phyloP scores from a whole-genome alignment of 768 basidiomycete genomes.

The Russula olivacea region DNA sequence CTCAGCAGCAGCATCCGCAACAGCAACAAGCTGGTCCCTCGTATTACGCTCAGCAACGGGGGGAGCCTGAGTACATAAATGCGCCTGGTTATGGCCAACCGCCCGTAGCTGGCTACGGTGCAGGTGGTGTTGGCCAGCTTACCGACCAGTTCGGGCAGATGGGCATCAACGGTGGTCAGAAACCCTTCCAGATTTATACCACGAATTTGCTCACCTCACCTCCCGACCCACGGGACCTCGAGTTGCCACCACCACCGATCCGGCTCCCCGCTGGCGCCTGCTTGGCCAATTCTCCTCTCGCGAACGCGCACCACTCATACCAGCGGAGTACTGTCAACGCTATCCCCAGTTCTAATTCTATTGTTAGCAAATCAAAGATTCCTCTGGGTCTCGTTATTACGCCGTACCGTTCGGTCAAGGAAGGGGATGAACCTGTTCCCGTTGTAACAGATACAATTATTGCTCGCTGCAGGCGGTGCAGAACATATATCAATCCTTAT shows the following conservation, averaged over 20 bases:
- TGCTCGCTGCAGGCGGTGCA: constrained; percentile 48
- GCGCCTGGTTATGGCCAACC: constrained; percentile 42
- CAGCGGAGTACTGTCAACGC: constrained; percentile 64
- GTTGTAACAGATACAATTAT: constrained; percentile 49
- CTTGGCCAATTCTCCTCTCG: constrained; percentile 67
- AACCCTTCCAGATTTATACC: constrained; percentile 73
- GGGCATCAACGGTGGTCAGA: constrained; percentile 63
- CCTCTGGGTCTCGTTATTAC: constrained; percentile 47
- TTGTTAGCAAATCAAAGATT: constrained; percentile 40
- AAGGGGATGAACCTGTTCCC: constrained; percentile 42
- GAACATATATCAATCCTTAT: constrained; percentile 54
- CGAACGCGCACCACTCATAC: constrained; percentile 87
- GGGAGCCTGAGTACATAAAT: constrained; percentile 41
- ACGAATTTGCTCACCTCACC: constrained; percentile 90
- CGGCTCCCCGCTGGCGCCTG: constrained; percentile 80
- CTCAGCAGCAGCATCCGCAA: constrained; percentile 47
- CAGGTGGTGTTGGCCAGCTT: constrained; percentile 50
- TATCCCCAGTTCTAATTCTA: constrained; percentile 23
- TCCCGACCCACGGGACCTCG: constrained; percentile 83
- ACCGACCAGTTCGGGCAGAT: constrained; percentile 85
- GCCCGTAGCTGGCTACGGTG: constrained; percentile 36
- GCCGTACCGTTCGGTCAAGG: constrained; percentile 45
- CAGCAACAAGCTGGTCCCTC: constrained; percentile 38
- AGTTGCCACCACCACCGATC: constrained; percentile 81
- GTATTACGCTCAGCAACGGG: constrained; percentile 42